Base-by-base conservation (phyloP, 352 stramenopile genomes). In the Aphanomyces cochlioides region DNA sequence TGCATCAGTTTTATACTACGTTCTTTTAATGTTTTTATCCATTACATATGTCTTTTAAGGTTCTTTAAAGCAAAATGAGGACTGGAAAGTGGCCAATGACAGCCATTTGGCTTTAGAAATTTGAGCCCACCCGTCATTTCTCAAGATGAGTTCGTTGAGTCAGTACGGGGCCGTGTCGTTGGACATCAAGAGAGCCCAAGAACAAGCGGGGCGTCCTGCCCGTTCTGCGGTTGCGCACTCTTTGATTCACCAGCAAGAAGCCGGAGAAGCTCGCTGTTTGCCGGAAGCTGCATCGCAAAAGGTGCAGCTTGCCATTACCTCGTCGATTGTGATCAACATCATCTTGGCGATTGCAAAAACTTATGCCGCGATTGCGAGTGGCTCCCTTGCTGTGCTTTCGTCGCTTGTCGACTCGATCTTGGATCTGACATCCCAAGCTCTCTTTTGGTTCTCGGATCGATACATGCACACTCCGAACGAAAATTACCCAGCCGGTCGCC, bases 381-480 rank as follows among this genome's bases (percentile, higher is more conserved):
- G 90, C 1, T 98, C 92, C 28, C 79, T 98, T 7, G 95, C 92
- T 0, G 92, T 98, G 56, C 77, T 98, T 34, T 97, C 96, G 45
- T 97, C 96, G 38, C 79, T 98, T 6, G 83, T 98, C 19, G 96
- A 98, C 74, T 97, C 87, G 4, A 88, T 98, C 47, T 77, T 98
- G 39, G 96, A 98, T 75, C 83, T 98, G 15, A 88, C 97, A 39
- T 97, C 89, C 13, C 93, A 98, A 70, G 81, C 81, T 43, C 87
- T 98, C 10, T 90, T 98, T 39, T 96, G 89, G 76, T 98, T 96
- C 77, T 97, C 95, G 45, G 94, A 98, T 78, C 92, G 96, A 69
- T 88, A 78, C 69, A 94, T 90, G 80, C 85, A 95, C 74, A 93
- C 87, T 40, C 87, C 83, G 7, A 89, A 85, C 45, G 88, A 93